Evolutionary conservation across 2,329 filamentous ascomycete species (phyloP).

Genomic region (Fusarium staphyleae): DNA sequence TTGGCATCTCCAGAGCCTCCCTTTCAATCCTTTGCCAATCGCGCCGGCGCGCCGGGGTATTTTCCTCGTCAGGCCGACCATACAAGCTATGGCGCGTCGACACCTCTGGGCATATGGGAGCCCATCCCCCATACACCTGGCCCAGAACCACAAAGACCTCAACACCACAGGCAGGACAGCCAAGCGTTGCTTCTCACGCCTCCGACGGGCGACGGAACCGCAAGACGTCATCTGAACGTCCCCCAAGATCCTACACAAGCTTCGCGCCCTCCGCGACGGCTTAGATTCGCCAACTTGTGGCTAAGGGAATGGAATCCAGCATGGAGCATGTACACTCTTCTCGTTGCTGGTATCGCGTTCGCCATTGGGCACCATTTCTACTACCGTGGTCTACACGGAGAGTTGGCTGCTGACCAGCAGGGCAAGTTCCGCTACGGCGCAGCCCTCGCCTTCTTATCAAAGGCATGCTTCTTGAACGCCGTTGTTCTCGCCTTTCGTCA

Average conservation of each 20-base stretch:
- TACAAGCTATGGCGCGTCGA: slow-evolving; percentile 23
- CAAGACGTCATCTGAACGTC: slow-evolving; percentile 2
- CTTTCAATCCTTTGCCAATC: slow-evolving; percentile 19
- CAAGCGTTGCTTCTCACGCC: slow-evolving; percentile 27
- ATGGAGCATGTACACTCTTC: slow-evolving; percentile 39
- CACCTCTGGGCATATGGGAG: slow-evolving; percentile 31
- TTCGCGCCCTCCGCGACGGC: background rate
- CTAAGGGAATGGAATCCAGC: slow-evolving; percentile 31
- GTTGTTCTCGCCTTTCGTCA: slow-evolving; percentile 39
- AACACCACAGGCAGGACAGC: slow-evolving; percentile 25
- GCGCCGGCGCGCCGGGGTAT: slow-evolving; percentile 8
- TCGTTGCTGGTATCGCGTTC: slow-evolving; percentile 34
- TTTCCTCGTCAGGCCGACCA: slow-evolving; percentile 23
- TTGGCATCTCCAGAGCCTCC: slow-evolving; percentile 19
- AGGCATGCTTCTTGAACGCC: slow-evolving; percentile 38
- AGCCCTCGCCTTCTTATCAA: slow-evolving; percentile 35
- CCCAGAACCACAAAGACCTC: slow-evolving; percentile 6
- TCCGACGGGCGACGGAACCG: background rate
- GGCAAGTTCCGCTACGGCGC: slow-evolving; percentile 36
- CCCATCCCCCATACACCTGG: slow-evolving; percentile 15
- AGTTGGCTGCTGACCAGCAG: slow-evolving; percentile 32
- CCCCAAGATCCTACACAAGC: background rate
- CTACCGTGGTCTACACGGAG: slow-evolving; percentile 28
- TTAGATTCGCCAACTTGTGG: slow-evolving; percentile 22
- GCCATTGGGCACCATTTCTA: slow-evolving; percentile 38